Percentiles rank a stretch among this genome's conserved stretches.
Evolutionary conservation across 495 filamentous ascomycete genomes (phyloP).

Genomic region (Umbilicaria muhlenbergii): DNA sequence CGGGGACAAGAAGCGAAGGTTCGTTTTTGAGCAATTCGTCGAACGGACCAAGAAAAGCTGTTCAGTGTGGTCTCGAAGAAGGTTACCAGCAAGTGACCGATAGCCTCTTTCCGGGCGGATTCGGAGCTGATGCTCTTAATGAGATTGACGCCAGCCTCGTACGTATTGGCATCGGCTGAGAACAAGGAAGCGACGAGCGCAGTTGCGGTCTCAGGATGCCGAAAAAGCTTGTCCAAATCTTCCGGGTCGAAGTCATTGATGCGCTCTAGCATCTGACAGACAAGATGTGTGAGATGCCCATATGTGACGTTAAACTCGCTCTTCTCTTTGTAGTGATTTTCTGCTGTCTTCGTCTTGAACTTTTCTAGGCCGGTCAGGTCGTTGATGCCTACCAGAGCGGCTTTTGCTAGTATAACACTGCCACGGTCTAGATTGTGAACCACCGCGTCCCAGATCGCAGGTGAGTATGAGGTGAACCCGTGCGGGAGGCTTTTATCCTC

Average conservation of each 20-base stretch:
- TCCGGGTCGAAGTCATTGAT: conserved; percentile 54
- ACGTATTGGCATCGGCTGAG: conserved; percentile 51
- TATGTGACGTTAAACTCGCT: conserved; percentile 61
- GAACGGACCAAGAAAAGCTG: conserved; percentile 43
- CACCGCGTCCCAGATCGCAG: conserved; percentile 61
- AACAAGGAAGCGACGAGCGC: conserved; percentile 54
- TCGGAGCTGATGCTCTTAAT: conserved; percentile 66
- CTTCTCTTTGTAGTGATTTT: conserved; percentile 34
- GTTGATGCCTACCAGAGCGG: conserved; percentile 52
- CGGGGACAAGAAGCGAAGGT: conserved; percentile 52
- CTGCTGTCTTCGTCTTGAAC: conserved; percentile 36
- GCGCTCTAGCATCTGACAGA: conserved; percentile 58
- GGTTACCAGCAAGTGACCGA: conserved; percentile 49
- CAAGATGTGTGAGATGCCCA: conserved; percentile 47
- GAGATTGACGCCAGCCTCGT: conserved; percentile 59
- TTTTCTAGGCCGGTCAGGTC: conserved; percentile 57
- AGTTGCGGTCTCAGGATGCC: conserved; percentile 42
- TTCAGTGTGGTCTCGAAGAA: conserved; percentile 47
- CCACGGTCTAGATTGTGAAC: conserved; percentile 48
- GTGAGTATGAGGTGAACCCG: conserved; percentile 46
- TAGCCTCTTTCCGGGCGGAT: conserved; percentile 53
- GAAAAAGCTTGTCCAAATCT: conserved; percentile 48
- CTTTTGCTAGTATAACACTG: conserved; percentile 48
- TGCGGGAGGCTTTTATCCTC: conserved; percentile 44
- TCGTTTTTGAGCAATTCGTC: conserved; percentile 36